These are phyloP conservation scores for Flaveria bidentis DNA, from an alignment of 129 eudicot genomes.

Conservation along the genomic window DNA sequence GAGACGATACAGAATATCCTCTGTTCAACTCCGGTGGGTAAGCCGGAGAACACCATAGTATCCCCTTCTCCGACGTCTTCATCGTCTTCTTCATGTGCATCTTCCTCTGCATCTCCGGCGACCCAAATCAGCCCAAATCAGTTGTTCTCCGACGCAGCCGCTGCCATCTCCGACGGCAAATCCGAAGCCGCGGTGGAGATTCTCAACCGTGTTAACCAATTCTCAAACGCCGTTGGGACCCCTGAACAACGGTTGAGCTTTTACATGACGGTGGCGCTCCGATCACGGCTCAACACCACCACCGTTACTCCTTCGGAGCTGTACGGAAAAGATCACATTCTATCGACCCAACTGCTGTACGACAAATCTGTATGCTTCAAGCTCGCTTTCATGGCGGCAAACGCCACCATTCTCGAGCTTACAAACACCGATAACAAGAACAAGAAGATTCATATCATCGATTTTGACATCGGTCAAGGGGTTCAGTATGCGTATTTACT, in stretches of 20 bases:
- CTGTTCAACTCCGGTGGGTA: slow-evolving; percentile 27
- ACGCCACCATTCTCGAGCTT: slow-evolving; percentile 61
- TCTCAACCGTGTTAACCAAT: slow-evolving; percentile 50
- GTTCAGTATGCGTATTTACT: slow-evolving; percentile 68
- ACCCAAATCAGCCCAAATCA: slow-evolving; percentile 41
- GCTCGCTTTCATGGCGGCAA: slow-evolving; percentile 77
- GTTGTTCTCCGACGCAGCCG: slow-evolving; percentile 59
- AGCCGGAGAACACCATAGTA: slow-evolving; percentile 34
- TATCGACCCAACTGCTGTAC: slow-evolving; percentile 48
- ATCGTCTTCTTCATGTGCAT: slow-evolving; percentile 72
- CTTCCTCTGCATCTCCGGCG: slow-evolving; percentile 66
- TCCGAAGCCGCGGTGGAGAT: slow-evolving; percentile 48
- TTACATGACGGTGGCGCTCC: slow-evolving; percentile 63
- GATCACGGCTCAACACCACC: slow-evolving; percentile 53
- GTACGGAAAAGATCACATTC: slow-evolving; percentile 55
- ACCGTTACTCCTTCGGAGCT: slow-evolving; percentile 38
- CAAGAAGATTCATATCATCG: slow-evolving; percentile 55
- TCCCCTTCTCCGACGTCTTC: slow-evolving; percentile 79
- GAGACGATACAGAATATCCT: slow-evolving; percentile 67
- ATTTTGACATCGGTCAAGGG: slow-evolving; percentile 85
- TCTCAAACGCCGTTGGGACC: slow-evolving; percentile 50
- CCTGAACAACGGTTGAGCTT: slow-evolving; percentile 66
- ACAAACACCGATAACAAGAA: slow-evolving; percentile 13
- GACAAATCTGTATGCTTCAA: slow-evolving; percentile 83
- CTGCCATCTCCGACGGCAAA: slow-evolving; percentile 64